Base-by-base conservation (phyloP, 2,329 filamentous ascomycete genomes). In the Dactylellina leptospora region DNA sequence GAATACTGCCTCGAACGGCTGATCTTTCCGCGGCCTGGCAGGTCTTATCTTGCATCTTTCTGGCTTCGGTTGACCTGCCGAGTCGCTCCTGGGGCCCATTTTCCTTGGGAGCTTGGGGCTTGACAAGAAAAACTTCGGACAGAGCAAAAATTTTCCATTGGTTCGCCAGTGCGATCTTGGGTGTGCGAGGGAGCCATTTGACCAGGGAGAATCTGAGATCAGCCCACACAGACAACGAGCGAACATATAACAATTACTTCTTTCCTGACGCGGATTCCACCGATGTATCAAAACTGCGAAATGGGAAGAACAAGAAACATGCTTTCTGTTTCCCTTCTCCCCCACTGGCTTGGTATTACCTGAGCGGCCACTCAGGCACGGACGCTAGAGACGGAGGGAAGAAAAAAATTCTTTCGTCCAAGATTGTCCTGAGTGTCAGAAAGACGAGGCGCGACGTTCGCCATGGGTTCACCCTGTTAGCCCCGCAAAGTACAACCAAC, bases 401-500 rank as follows among this genome's bases (percentile, higher is more conserved):
- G 25, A 55, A 36, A 62, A 60, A 55, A 72, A 25, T 33, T 38
- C 36, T 54, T 56, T 56, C 48, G 47, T 33, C 23, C 68, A 63
- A 64, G 36, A 63, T 63, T 22, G 53, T 9, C 47, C 63, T 59
- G n/a, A 40, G 38, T 55, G 56, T 55, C 38, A 69, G 47, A 55
- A 62, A 55, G 59, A 54, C 58, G 45, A 71, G 66, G 66, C 66
- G 45, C 66, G 50, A 72, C 59, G 36, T 40, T 42, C 27, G 59
- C 59, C 68, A 72, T 72, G 68, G 68, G 68, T 72, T 60, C 25
- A 72, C 68, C 68, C 60, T 72, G 68, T 72, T 72, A 72, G 68
- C 68, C 68, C 68, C 68, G 68, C 68, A 72, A 72, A 59, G n/a
- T 63, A 53, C 61, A 50, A 58, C 44, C 55, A 44, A 51, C 56